Conservation (phyloP, 129 eudicot genomes). For the Saussurea involucrata region DNA sequence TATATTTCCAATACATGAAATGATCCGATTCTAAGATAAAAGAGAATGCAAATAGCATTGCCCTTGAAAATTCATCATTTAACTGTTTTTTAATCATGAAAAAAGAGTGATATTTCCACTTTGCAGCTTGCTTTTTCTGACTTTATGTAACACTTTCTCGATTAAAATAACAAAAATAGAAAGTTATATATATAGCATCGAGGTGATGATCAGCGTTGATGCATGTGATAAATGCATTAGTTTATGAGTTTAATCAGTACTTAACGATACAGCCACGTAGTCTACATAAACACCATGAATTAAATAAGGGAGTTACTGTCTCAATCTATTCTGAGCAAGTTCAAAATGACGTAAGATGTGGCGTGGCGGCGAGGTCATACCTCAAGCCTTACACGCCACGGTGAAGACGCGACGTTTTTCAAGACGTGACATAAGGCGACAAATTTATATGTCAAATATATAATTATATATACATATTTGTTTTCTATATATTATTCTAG, state of each 20-base stretch:
- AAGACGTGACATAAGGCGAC: too few relatives aligned
- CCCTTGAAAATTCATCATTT: background rate
- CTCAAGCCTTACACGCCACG: too few relatives aligned
- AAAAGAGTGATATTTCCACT: conserved; percentile 4
- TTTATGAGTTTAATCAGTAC: background rate
- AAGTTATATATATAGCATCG: background rate
- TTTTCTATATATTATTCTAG: too few relatives aligned
- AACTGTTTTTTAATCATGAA: background rate
- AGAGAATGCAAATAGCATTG: too few relatives aligned
- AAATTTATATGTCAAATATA: too few relatives aligned
- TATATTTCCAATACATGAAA: too few relatives aligned
- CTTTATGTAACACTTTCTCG: background rate
- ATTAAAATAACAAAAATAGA: background rate
- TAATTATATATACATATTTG: too few relatives aligned
- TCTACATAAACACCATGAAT: conserved; percentile 1
- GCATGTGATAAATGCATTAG: conserved; percentile 4
- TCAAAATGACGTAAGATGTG: too few relatives aligned
- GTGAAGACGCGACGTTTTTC: too few relatives aligned
- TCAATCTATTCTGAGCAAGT: background rate
- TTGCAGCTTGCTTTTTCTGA: background rate
- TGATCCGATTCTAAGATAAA: too few relatives aligned
- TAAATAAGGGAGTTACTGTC: background rate
- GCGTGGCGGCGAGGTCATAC: too few relatives aligned
- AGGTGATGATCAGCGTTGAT: background rate
- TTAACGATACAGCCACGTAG: background rate